Percentiles rank a stretch among this genome's conserved stretches.
phyloP scores from a whole-genome alignment of 2,329 filamentous ascomycete species.

The Fusarium chuoi region DNA sequence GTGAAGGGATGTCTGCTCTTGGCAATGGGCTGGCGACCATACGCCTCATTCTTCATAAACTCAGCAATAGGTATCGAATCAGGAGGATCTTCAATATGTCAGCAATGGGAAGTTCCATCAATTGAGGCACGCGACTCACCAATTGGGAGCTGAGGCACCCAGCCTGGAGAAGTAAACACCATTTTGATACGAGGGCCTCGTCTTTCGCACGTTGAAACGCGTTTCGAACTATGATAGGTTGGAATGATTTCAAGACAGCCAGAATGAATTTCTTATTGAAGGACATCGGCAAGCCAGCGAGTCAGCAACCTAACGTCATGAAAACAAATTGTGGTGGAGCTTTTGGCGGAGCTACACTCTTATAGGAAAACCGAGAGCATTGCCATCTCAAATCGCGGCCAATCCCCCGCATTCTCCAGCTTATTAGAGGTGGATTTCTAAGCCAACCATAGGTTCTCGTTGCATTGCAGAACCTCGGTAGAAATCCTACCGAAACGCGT shows the following conservation, averaged over 20 bases:
- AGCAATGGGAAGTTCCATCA: neutral
- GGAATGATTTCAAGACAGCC: neutral
- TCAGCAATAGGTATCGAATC: slow-evolving; percentile 16
- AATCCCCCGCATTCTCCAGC: neutral
- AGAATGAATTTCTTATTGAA: neutral
- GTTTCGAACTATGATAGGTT: neutral
- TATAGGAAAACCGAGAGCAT: slow-evolving; percentile 4
- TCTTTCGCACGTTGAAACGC: neutral
- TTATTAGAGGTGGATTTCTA: neutral
- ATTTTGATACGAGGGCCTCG: neutral
- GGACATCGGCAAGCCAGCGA: neutral
- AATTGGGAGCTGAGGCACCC: slow-evolving; percentile 5
- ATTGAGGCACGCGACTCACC: neutral
- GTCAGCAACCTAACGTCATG: neutral
- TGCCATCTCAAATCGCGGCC: neutral
- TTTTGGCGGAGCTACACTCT: neutral
- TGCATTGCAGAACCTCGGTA: neutral
- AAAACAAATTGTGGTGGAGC: neutral
- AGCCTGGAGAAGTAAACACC: slow-evolving; percentile 5
- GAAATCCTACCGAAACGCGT: neutral
- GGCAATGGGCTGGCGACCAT: slow-evolving; percentile 63
- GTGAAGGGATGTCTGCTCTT: slow-evolving; percentile 77
- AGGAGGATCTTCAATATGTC: neutral
- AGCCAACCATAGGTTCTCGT: neutral
- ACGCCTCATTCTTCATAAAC: slow-evolving; percentile 12